Base-by-base conservation (phyloP, 2,329 filamentous ascomycete species). In the Epichloe gansuensis region DNA sequence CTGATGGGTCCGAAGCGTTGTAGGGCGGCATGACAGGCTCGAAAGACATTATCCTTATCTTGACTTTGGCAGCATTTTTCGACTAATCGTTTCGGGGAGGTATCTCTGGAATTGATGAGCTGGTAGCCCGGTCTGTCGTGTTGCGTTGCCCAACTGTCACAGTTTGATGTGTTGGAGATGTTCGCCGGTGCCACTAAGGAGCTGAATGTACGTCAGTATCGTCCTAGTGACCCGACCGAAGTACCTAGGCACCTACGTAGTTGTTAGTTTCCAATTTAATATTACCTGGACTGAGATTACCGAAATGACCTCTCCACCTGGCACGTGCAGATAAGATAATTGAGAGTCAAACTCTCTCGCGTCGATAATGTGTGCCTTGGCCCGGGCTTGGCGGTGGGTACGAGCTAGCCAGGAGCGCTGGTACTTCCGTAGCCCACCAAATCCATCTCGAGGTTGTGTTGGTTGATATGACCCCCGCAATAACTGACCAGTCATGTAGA, bases 1-100 rank as follows among this genome's bases (percentile, higher is more conserved):
- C 85, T 54, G 76, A 76, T 39, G 87, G 85, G 69, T 95, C 89
- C 58, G 77, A 78, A 59, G 82, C 74, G 68, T 84, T 85, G 73
- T 80, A 84, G 13, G 82, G 80, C 2, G 83, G 82, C 62, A 82
- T 73, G 45, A 83, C 76, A 44, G 80, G 70, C 58, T 89, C 85
- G 71, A 88, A 85, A 50, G 86, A 87, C 85, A 89, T 89, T 52
- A 45, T 23, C n/a, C 5, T 31, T 27, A 12, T 31, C 34, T n/a
- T 15, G 3, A 23, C 8, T 35, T 50, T n/a, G 36, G 5, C 15
- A 45, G 3, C 2, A 31, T 27, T 44, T 25, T 25, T 27, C 9
- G 8, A 31, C 31, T 11, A 31, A 31, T 31, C 31, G 31, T 31
- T 43, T 6, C 41, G 12, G 5, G 12, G 9, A 23, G 11, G 17